Evolutionary conservation across 2,329 filamentous ascomycete species (phyloP), one percentile per base, ranked within the genome.

Genomic region (Hypoxylon sp.): DNA sequence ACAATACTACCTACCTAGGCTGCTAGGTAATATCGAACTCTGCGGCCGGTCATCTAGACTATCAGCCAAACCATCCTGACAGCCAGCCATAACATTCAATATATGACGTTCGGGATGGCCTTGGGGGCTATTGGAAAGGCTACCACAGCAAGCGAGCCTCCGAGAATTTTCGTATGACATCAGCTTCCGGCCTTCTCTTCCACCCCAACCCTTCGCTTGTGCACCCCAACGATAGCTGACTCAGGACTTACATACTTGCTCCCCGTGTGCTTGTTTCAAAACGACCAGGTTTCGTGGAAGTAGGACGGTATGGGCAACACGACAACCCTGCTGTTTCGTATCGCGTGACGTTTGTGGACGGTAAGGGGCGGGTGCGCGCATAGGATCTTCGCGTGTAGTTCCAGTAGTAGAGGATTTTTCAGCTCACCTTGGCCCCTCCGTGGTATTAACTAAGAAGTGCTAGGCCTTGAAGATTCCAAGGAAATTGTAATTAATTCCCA

Each of bases 261-360:
- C n/a, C n/a, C 15, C 23, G 23, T 19, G 21, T 15, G 37, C 21
- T 35, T 40, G 34, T 44, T 51, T 45, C 34, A 44, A 42, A n/a
- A 16, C 29, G 40, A 45, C 34, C 43, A 42, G 41, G 36, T 48
- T 48, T 48, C 38, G 30, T 41, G 26, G 11, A 19, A 8, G 48
- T 56, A 29, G 38, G 44, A 49, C 41, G 6, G 31, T 36, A 40
- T 48, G 16, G 25, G 31, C 4, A 25, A 17, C 7, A 34, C 38
- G 19, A 19, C 30, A 40, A 44, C 37, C 50, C 45, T 40, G 23
- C 36, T 44, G 16, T 35, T 34, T 44, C 42, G 19, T 27, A 19
- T 34, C 20, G 29, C 8, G 34, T 44, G 50, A 40, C 41, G 35
- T 45, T 27, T n/a, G n/a, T n/a, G n/a, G n/a, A 23, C 20, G 27